Percentiles rank a stretch among this genome's conserved stretches.
Evolutionary conservation across 108 stramenopile genomes (phyloP).

Genomic region (Skeletonema costatum): DNA sequence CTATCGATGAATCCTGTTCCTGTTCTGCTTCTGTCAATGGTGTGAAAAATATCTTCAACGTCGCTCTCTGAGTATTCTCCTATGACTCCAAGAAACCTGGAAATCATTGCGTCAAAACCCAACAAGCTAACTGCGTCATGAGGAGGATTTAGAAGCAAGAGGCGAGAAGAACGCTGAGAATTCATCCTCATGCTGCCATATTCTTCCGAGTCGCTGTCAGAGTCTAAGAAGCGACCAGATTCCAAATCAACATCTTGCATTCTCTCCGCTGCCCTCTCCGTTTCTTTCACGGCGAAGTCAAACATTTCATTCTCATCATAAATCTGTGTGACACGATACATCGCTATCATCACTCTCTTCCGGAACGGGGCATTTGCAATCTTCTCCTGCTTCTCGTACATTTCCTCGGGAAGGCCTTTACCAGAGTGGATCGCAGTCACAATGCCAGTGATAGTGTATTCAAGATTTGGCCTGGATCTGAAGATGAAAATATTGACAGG

Average conservation of each 20-base stretch:
- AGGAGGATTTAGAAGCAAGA: neutral
- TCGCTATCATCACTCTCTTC: neutral
- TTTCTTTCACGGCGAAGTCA: conserved; percentile 1
- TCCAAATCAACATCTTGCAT: neutral
- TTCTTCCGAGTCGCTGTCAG: neutral
- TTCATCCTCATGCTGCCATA: neutral
- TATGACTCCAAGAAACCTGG: neutral
- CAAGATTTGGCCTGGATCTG: conserved; percentile 7
- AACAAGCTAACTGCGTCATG: neutral
- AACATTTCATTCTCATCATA: conserved; percentile 5
- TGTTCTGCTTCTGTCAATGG: neutral
- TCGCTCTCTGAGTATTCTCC: neutral
- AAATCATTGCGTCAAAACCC: neutral
- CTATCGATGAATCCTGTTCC: neutral
- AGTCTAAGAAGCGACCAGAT: neutral
- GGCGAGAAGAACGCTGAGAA: too few species aligned
- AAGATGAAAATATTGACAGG: conserved; percentile 15
- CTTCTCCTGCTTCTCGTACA: neutral
- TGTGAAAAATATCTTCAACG: neutral
- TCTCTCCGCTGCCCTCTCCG: neutral
- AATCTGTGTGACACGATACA: neutral
- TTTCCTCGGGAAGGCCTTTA: conserved; percentile 11
- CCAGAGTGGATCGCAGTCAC: neutral
- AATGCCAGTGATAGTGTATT: conserved; percentile 4
- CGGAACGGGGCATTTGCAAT: neutral